Percentiles rank a stretch among this genome's conserved stretches.
These are phyloP conservation scores for Podospora tetraspora DNA, from an alignment of 495 filamentous ascomycete genomes.

Conservation along the genomic window DNA sequence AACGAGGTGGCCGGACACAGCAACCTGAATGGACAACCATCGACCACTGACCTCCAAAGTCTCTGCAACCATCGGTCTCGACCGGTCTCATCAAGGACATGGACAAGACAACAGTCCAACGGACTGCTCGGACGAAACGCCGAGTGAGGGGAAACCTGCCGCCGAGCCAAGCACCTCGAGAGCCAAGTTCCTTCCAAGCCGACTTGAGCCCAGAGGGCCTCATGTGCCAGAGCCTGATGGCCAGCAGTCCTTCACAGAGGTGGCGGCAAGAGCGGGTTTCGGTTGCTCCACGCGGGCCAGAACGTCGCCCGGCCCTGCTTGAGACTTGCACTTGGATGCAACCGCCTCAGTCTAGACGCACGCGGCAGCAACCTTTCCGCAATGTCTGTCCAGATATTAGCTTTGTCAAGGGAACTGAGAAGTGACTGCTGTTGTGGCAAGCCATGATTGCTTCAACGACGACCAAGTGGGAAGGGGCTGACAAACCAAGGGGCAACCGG, in stretches of 20 bases:
- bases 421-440: constrained; percentile 18
- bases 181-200: not conserved
- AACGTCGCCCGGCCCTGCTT: not conserved
- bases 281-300: constrained; percentile 1
- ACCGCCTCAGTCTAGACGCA: constrained; percentile 15
- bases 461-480: not conserved
- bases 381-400: constrained; percentile 4
- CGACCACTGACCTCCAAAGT: constrained; percentile 7
- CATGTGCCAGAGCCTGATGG: not conserved
- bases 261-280: constrained; percentile 9
- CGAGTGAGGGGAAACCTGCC: not conserved
- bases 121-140: not conserved
- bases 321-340: constrained; percentile 16
- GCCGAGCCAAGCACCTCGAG: not conserved
- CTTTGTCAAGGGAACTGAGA: constrained; percentile 6
- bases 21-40: constrained; percentile 10
- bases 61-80: not conserved
- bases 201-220: not conserved
- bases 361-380: not conserved
- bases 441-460: constrained; percentile 19
- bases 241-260: not conserved
- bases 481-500: not conserved
- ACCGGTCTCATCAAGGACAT: not conserved
- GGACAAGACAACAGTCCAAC: not conserved
- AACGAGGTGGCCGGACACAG: not conserved